Evolutionary conservation across 768 basidiomycete species (phyloP).

Genomic region (Cubamyces sp.): DNA sequence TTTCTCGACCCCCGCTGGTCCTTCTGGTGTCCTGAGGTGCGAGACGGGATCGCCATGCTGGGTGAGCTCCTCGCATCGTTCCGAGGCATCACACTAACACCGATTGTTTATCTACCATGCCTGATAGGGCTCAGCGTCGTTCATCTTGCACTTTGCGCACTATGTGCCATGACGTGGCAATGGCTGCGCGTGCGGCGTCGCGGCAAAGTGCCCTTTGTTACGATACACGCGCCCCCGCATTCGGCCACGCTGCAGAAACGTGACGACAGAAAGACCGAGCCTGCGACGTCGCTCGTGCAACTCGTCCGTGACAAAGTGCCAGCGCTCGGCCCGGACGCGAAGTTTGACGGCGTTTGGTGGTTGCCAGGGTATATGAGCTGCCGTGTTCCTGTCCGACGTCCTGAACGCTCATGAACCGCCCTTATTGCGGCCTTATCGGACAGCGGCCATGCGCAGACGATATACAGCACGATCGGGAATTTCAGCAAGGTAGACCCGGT

Average conservation of each 20-base stretch:
- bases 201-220: background rate
- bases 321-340: slow-evolving; percentile 8
- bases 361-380: slow-evolving; percentile 26
- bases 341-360: slow-evolving; percentile 27
- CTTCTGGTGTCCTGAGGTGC: too few species aligned
- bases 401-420: background rate
- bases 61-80: background rate
- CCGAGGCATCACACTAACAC: background rate
- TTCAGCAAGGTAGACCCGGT: slow-evolving; percentile 57
- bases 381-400: background rate
- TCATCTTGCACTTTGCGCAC: background rate
- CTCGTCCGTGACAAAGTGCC: slow-evolving; percentile 17
- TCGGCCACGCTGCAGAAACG: slow-evolving; percentile 7
- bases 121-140: background rate
- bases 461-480: slow-evolving; percentile 58
- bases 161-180: background rate
- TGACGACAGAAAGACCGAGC: background rate
- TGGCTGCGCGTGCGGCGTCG: background rate
- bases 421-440: slow-evolving; percentile 33
- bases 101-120: background rate
- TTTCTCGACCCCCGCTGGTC: too few species aligned
- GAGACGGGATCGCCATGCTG: too few species aligned
- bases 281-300: slow-evolving; percentile 6
- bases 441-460: slow-evolving; percentile 64
- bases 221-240: background rate